Evolutionary conservation across 2,329 filamentous ascomycete genomes (phyloP).

Genomic region (Aspergillus quadrilineatus): DNA sequence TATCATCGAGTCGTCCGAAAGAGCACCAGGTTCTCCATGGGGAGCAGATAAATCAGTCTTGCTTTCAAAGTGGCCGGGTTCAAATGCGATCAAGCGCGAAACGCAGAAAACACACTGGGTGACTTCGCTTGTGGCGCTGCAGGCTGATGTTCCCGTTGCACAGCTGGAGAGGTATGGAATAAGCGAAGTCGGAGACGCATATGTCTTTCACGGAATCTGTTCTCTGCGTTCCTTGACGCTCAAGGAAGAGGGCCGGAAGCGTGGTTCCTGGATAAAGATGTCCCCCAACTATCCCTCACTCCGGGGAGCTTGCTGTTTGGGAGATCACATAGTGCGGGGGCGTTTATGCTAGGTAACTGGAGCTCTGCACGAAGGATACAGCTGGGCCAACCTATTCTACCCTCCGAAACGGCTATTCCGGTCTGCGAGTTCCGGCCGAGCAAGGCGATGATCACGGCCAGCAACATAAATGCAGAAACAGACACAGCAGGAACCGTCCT

Average conservation of each 20-base stretch:
- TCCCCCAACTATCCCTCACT: background rate
- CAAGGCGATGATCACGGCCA: background rate
- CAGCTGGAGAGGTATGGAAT: background rate
- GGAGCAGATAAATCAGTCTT: background rate
- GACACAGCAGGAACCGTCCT: background rate
- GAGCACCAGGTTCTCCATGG: background rate
- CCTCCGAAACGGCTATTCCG: background rate
- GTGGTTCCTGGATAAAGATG: background rate
- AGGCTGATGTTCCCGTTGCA: slow-evolving; percentile 5
- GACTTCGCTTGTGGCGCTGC: slow-evolving; percentile 3
- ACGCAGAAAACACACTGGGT: slow-evolving; percentile 4
- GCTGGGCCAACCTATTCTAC: background rate
- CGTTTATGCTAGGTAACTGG: background rate
- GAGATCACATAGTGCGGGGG: background rate
- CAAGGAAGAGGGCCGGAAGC: background rate
- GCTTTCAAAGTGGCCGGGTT: background rate
- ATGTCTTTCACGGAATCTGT: background rate
- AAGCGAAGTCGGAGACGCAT: background rate
- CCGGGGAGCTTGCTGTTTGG: background rate
- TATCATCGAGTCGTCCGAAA: background rate
- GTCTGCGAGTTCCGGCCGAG: background rate
- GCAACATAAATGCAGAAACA: background rate
- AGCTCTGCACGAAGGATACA: background rate
- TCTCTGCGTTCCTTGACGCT: background rate
- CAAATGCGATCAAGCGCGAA: background rate